Conservation (phyloP, 2,329 filamentous ascomycete genomes). For the Stagonosporopsis chrysanthemi region DNA sequence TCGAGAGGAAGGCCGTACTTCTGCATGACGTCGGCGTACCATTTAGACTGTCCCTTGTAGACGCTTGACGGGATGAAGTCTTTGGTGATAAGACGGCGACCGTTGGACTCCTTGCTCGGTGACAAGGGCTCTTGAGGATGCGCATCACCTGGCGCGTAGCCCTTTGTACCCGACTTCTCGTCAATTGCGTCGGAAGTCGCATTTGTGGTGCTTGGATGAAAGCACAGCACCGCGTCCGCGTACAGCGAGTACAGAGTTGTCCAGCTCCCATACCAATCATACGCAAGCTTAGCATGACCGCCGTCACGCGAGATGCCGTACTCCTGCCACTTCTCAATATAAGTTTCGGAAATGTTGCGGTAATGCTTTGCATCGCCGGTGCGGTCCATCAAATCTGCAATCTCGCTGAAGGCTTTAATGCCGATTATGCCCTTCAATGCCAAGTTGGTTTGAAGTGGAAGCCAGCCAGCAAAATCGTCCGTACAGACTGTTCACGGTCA, state of each 20-base stretch:
- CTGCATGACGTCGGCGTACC: constrained; percentile 81
- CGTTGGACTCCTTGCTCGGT: constrained; percentile 15
- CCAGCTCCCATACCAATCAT: constrained; percentile 82
- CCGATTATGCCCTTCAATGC: constrained; percentile 85
- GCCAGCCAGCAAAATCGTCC: constrained; percentile 82
- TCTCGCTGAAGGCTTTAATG: constrained; percentile 77
- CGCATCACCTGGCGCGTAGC: constrained; percentile 17
- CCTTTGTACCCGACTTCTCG: not conserved
- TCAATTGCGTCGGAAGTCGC: constrained; percentile 26
- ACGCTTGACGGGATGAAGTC: constrained; percentile 76
- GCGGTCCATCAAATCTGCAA: constrained; percentile 69
- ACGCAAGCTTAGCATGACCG: constrained; percentile 78
- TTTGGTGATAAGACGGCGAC: constrained; percentile 42
- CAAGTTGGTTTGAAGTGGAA: constrained; percentile 81
- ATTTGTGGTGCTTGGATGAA: constrained; percentile 66
- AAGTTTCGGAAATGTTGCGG: constrained; percentile 68
- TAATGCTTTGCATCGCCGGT: constrained; percentile 66
- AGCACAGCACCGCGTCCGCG: constrained; percentile 80
- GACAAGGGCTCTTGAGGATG: constrained; percentile 33
- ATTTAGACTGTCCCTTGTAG: constrained; percentile 80
- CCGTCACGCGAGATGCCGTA: constrained; percentile 73
- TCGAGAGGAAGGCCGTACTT: constrained; percentile 85
- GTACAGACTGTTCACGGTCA: constrained; percentile 67
- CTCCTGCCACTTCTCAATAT: constrained; percentile 75
- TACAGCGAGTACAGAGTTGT: constrained; percentile 88